These are phyloP conservation scores for Oryza punctata DNA, from an alignment of 176 grass and related monocot genomes.

Conservation along the genomic window DNA sequence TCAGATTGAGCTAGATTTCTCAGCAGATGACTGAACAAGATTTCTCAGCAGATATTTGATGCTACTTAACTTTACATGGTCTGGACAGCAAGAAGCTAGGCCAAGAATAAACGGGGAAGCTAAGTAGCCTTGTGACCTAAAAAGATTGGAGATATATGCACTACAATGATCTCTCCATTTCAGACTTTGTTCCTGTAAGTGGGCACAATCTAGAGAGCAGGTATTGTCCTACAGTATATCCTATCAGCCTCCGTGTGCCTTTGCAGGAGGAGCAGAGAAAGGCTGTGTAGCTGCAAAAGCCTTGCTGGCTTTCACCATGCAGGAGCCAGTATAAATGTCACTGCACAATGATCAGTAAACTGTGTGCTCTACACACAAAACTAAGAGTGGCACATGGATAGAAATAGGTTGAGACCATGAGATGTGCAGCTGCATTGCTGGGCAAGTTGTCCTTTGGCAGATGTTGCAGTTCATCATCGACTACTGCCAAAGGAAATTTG, in stretches of 20 bases:
- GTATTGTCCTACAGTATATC: slow-evolving; percentile 39
- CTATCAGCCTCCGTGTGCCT: neutral
- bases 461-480: neutral
- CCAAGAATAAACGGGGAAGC: neutral
- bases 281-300: neutral
- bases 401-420: neutral
- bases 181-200: slow-evolving; percentile 8
- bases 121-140: neutral
- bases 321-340: slow-evolving; percentile 25
- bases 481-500: slow-evolving; percentile 60
- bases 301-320: neutral
- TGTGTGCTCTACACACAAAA: neutral
- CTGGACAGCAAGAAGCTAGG: neutral
- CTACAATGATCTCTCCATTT: neutral
- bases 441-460: slow-evolving; percentile 54
- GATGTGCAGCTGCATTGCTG: slow-evolving; percentile 53
- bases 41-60: neutral
- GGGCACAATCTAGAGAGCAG: neutral
- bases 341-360: neutral
- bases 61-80: neutral
- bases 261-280: slow-evolving; percentile 6
- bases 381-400: neutral
- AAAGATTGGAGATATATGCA: neutral
- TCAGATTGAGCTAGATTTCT: neutral
- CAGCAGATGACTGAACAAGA: neutral